A percentile compares a stretch with the other conserved stretches of the same genome.
These are phyloP conservation scores for Chytriomyces confervae DNA, from an alignment of 192 early-diverging fungal species.

Conservation along the genomic window DNA sequence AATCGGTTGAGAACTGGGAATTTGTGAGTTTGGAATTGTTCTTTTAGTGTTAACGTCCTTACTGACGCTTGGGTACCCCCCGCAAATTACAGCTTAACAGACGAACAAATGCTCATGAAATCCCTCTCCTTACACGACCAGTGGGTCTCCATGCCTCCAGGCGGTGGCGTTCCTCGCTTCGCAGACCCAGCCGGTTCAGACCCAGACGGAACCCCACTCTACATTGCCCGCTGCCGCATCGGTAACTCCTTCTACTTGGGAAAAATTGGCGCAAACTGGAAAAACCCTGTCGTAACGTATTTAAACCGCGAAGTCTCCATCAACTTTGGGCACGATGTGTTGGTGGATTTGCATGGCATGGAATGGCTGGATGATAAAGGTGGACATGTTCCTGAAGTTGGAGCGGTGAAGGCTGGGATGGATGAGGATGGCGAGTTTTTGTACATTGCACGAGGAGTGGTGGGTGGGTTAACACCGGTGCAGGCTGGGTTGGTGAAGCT, in stretches of 20 bases:
- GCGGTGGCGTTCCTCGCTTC: neutral
- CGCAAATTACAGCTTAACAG: neutral
- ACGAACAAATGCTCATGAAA: neutral
- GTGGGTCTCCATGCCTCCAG: constrained; percentile 3
- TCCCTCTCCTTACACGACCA: neutral
- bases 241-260: constrained; percentile 1
- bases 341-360: constrained; percentile 1
- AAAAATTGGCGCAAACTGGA: constrained; percentile 4
- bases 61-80: neutral
- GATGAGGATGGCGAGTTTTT: constrained; percentile 25
- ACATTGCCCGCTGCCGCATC: constrained; percentile 12
- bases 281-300: neutral
- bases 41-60: neutral
- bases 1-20: neutral
- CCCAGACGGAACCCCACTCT: constrained; percentile 7
- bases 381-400: constrained; percentile 2
- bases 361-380: neutral
- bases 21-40: neutral
- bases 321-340: constrained; percentile 18
- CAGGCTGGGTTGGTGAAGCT: neutral
- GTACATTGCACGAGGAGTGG: constrained; percentile 1
- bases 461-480: neutral
- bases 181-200: constrained; percentile 14
- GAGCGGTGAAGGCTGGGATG: constrained; percentile 8
- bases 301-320: constrained; percentile 22